Percentiles rank a stretch among this genome's conserved stretches.
Conservation (phyloP, 2,329 filamentous ascomycete genomes). For the Davidsoniella neocaledoniae region DNA sequence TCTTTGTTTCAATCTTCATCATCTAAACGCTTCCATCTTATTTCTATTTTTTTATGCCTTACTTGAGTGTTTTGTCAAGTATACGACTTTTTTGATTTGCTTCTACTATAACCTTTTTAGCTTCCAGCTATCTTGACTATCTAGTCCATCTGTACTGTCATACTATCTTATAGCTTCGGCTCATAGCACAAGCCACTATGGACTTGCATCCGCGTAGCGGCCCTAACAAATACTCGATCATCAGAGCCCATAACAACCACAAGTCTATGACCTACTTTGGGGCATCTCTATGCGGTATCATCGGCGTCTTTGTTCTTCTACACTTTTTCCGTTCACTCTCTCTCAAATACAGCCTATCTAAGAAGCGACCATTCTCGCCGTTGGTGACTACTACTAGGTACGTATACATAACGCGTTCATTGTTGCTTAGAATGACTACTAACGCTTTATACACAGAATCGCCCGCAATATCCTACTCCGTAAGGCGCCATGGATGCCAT, state of each 20-base stretch:
- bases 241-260: background rate
- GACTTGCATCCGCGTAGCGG: background rate
- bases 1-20: too few species aligned
- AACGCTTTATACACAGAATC: background rate
- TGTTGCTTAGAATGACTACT: too few species aligned
- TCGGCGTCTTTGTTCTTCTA: conserved; percentile 12
- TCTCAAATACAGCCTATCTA: conserved; percentile 39
- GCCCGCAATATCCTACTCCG: background rate
- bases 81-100: too few species aligned
- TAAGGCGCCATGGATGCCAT: conserved; percentile 2
- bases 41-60: too few species aligned
- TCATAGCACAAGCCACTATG: too few species aligned
- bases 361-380: conserved; percentile 23
- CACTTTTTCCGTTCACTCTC: conserved; percentile 11
- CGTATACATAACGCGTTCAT: background rate
- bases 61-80: too few species aligned
- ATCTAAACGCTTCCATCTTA: too few species aligned
- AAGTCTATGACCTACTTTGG: conserved; percentile 12
- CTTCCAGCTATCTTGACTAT: too few species aligned
- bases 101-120: too few species aligned
- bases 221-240: background rate
- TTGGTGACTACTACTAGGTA: conserved; percentile 19
- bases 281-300: conserved; percentile 9
- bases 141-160: too few species aligned
- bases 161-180: too few species aligned